Conservation (phyloP, 2,329 filamentous ascomycete species). For the Xylariaceae sp. region DNA sequence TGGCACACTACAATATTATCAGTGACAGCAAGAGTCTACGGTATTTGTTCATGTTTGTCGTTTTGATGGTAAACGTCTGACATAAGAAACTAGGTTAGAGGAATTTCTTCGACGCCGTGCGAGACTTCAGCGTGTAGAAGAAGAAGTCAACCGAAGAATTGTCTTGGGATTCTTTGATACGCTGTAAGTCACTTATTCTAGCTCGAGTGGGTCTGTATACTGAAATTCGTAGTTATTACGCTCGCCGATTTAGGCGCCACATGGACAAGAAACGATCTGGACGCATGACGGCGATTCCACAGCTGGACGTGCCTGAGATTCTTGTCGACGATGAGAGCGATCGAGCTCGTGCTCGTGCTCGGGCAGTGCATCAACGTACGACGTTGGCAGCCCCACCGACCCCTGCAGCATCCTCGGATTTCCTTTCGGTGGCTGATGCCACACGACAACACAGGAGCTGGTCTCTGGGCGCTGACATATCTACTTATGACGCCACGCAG, state of each 20-base stretch:
- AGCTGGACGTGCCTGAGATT: conserved; percentile 87
- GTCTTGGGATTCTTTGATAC: conserved; percentile 97
- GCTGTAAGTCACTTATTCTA: conserved; percentile 57
- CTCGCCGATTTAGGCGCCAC: conserved; percentile 78
- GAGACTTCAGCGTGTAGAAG: conserved; percentile 90
- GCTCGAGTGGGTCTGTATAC: background rate
- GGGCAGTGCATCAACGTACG: conserved; percentile 35
- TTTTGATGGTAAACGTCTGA: background rate
- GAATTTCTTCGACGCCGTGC: conserved; percentile 92
- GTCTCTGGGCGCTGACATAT: conserved; percentile 53
- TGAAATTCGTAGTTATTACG: conserved; percentile 69
- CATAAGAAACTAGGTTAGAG: conserved; percentile 69
- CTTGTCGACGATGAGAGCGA: conserved; percentile 81
- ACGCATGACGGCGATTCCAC: conserved; percentile 79
- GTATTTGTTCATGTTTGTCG: conserved; percentile 51
- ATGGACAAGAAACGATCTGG: conserved; percentile 75
- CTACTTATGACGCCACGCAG: conserved; percentile 50
- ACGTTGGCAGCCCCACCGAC: conserved; percentile 39
- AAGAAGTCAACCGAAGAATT: conserved; percentile 87
- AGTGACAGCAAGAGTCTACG: conserved; percentile 94
- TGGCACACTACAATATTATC: conserved; percentile 98
- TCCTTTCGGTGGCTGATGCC: conserved; percentile 47
- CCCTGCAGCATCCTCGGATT: conserved; percentile 37
- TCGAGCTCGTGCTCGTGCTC: conserved; percentile 40
- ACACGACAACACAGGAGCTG: conserved; percentile 50